Percentiles rank a stretch among this genome's conserved stretches.
These are phyloP conservation scores for Cordyceps cicadae DNA, from an alignment of 2,329 filamentous ascomycete species.

Conservation along the genomic window DNA sequence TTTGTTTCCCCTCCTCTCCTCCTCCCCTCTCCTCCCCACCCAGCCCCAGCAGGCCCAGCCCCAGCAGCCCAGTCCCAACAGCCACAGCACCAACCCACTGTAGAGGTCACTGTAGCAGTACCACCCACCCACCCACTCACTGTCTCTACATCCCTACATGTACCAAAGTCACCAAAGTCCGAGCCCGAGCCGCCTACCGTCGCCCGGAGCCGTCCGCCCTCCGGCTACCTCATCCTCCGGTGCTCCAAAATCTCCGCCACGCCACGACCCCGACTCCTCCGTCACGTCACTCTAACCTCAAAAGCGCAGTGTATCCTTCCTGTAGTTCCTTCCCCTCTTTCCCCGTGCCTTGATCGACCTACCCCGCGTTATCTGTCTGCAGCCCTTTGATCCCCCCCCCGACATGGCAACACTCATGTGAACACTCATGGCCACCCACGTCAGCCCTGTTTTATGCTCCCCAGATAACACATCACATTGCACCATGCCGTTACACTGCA, in stretches of 20 bases:
- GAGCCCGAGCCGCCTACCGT: not conserved
- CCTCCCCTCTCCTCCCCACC: no score
- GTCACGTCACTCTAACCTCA: not conserved
- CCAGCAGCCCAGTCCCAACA: no score
- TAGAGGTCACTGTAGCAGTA: no score
- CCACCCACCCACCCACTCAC: no score
- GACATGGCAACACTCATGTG: no score
- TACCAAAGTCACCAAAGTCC: no score
- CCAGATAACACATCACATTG: not conserved
- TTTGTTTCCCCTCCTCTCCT: not conserved
- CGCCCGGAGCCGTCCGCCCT: conserved; percentile 7
- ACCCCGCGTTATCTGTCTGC: not conserved
- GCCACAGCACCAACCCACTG: no score
- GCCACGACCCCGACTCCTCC: not conserved
- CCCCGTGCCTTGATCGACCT: not conserved
- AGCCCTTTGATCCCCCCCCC: not conserved
- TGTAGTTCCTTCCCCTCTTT: not conserved
- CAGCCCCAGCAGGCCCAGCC: no score
- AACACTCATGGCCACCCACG: not conserved
- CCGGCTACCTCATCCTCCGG: no score
- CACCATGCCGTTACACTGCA: not conserved
- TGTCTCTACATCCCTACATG: no score
- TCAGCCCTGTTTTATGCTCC: not conserved
- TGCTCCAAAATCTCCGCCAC: no score
- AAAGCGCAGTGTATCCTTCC: no score